phyloP scores from a whole-genome alignment of 805 yeast species.

The Candida rishiriensis region DNA sequence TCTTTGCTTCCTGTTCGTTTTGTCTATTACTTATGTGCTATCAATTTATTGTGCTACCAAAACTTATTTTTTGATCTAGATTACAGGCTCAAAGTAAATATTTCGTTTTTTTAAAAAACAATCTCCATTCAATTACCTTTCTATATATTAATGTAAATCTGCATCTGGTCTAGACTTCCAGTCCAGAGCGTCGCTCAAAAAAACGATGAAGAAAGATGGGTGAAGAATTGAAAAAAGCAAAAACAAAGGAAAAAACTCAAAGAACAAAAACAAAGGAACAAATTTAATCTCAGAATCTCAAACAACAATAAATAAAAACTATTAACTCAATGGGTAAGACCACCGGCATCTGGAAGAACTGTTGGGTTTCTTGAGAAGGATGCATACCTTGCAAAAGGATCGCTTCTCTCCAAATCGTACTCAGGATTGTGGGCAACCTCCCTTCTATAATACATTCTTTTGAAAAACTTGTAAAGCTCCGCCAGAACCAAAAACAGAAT shows the following conservation, averaged over 20 bases:
- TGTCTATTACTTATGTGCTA: too few relatives aligned
- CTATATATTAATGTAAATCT: too few relatives aligned
- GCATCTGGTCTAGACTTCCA: too few relatives aligned
- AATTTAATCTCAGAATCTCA: background rate
- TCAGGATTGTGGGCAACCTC: slow-evolving; percentile 51
- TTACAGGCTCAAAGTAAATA: too few relatives aligned
- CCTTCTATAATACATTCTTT: slow-evolving; percentile 50
- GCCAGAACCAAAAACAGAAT: slow-evolving; percentile 52
- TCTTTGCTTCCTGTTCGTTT: background rate
- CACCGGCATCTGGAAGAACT: slow-evolving; percentile 18
- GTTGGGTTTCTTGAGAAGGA: slow-evolving; percentile 54
- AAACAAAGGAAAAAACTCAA: background rate
- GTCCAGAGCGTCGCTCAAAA: too few relatives aligned
- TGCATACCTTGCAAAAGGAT: slow-evolving; percentile 60
- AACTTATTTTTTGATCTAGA: too few relatives aligned
- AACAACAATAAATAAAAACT: background rate
- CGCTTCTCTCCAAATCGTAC: slow-evolving; percentile 55
- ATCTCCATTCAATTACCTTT: too few relatives aligned
- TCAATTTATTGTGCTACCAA: background rate
- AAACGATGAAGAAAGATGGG: too few relatives aligned
- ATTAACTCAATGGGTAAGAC: slow-evolving; percentile 7
- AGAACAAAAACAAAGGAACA: too few relatives aligned
- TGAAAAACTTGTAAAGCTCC: slow-evolving; percentile 64
- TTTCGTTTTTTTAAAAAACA: too few relatives aligned
- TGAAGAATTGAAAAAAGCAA: background rate